A percentile compares a stretch with the other conserved stretches of the same genome.
Conservation (phyloP, 352 stramenopile genomes). For the Salisapilia sapeloensis region DNA sequence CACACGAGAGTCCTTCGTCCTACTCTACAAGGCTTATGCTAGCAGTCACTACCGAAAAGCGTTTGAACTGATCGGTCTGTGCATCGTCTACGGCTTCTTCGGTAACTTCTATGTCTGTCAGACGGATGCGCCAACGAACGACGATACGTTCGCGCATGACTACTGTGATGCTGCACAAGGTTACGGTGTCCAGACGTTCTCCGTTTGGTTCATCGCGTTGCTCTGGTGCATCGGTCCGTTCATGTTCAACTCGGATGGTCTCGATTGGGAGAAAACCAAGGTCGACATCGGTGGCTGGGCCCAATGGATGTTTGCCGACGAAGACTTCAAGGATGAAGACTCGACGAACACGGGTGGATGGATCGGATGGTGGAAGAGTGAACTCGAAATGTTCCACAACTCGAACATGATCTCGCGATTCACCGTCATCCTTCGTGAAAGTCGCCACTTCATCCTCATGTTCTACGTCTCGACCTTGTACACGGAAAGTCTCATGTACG, state of each 20-base stretch:
- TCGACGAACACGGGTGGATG: slow-evolving; percentile 45
- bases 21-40: slow-evolving; percentile 62
- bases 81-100: slow-evolving; percentile 43
- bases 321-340: slow-evolving; percentile 46
- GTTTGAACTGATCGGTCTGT: slow-evolving; percentile 53
- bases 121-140: slow-evolving; percentile 19
- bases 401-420: slow-evolving; percentile 50
- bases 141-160: slow-evolving; percentile 31
- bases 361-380: slow-evolving; percentile 55
- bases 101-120: slow-evolving; percentile 54
- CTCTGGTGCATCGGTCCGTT: slow-evolving; percentile 49
- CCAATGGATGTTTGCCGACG: slow-evolving; percentile 50
- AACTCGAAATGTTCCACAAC: slow-evolving; percentile 37
- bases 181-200: slow-evolving; percentile 64
- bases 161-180: slow-evolving; percentile 50
- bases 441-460: slow-evolving; percentile 56
- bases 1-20: slow-evolving; percentile 54
- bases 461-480: slow-evolving; percentile 50
- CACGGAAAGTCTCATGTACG: slow-evolving; percentile 24
- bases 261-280: slow-evolving; percentile 63
- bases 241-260: slow-evolving; percentile 68
- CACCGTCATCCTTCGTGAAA: slow-evolving; percentile 52
- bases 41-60: slow-evolving; percentile 59
- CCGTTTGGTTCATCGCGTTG: slow-evolving; percentile 63
- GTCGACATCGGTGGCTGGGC: slow-evolving; percentile 41